Conservation (phyloP, 176 grass and related monocot genomes). For the Avena atlantica region DNA sequence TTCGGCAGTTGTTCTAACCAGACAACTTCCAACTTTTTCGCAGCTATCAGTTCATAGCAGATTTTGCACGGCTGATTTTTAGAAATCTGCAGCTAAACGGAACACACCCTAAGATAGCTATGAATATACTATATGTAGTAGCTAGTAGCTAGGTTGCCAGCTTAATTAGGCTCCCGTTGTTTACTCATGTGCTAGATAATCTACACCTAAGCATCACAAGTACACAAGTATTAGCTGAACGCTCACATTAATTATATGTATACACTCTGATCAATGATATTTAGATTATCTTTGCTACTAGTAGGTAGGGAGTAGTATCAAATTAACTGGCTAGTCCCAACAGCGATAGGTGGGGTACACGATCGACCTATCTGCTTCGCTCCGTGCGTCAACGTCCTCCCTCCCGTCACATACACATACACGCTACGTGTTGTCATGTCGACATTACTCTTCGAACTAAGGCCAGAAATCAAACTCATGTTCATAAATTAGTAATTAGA, state of each 20-base stretch:
- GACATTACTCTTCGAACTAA: neutral
- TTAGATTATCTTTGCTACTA: slow-evolving; percentile 42
- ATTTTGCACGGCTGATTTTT: too few relatives aligned
- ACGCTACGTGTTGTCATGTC: slow-evolving; percentile 18
- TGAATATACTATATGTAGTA: neutral
- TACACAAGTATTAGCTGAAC: neutral
- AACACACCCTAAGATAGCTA: too few relatives aligned
- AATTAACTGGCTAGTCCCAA: slow-evolving; percentile 4
- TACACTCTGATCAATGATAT: slow-evolving; percentile 27
- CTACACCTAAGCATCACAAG: slow-evolving; percentile 20
- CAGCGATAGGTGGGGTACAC: slow-evolving; percentile 31
- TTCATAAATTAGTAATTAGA: neutral
- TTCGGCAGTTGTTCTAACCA: too few relatives aligned
- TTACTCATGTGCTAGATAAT: slow-evolving; percentile 32
- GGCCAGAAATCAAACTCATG: neutral
- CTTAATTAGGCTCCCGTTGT: neutral
- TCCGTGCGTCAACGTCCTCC: neutral
- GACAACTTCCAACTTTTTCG: too few relatives aligned
- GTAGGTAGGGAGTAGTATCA: slow-evolving; percentile 32
- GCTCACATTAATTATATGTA: neutral
- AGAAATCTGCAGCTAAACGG: too few relatives aligned
- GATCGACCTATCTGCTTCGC: neutral
- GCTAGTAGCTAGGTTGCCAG: slow-evolving; percentile 17
- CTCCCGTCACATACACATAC: neutral
- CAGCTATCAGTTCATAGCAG: too few relatives aligned